Evolutionary conservation across 352 stramenopile genomes (phyloP), one percentile per base, ranked within the genome.

Genomic region (Pythium apleroticum): DNA sequence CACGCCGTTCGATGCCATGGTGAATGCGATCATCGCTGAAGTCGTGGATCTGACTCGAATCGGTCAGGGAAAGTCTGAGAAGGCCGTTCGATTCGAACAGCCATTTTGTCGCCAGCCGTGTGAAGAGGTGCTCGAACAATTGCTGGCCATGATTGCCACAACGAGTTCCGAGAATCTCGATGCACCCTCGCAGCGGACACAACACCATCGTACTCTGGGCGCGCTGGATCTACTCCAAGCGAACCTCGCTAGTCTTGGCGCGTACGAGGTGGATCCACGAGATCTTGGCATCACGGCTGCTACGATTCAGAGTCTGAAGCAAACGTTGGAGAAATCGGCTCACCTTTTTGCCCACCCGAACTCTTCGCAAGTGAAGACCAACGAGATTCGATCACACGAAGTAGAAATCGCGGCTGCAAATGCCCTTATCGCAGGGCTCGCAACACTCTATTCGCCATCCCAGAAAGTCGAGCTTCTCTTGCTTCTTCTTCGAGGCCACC

Each of bases 391-490:
- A 24, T 22, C 57, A 17, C 24, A 63, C 1, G 63, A 73, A 25
- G 68, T 95, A n/a, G 65, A 90, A 55, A 57, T 73, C 14, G 80
- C 85, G 11, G 84, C 86, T 41, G 85, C 80, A 7, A 70, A 78
- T 11, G 87, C 88, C 46, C 73, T 96, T 28, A 78, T 93, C 27
- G 63, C 74, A 30, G 84, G 86, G 1, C 66, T 93, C 24, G 77
- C 75, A 14, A 72, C 88, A 11, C 35, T 96, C 4, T 96, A 96
- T 60, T 73, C 78, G 11, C 65, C 86, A 15, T 64, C 60, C n/a
- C 76, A 94, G 19, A 90, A 89, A 57, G 52, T 93, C 14, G 61
- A 83, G 25, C 60, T 96, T n/a, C 67, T 95, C 11, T 72, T 93
- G 19, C 66, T 75, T 19, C 65, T 96, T 50, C 65, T 96, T 41